Conservation (phyloP, 2,329 filamentous ascomycete species). For the Aspergillus fijiensis region DNA sequence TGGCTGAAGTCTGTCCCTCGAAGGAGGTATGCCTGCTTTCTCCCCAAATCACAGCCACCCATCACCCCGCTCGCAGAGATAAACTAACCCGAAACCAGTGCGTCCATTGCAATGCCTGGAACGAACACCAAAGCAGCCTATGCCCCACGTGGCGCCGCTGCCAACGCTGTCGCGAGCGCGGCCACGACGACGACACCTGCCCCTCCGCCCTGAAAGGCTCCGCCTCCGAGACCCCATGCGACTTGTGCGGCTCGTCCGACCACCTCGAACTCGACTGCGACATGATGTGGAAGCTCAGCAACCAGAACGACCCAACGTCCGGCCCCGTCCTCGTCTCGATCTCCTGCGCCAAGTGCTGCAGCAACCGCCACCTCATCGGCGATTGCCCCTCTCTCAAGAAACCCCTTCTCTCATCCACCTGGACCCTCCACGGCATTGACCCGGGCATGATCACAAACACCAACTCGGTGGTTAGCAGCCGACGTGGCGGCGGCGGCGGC, state of each 20-base stretch:
- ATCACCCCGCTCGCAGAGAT: not conserved
- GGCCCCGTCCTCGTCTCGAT: slow-evolving; percentile 42
- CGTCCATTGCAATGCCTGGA: slow-evolving; percentile 44
- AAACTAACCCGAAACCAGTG: slow-evolving; percentile 30
- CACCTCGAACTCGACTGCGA: slow-evolving; percentile 63
- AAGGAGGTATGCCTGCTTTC: slow-evolving; percentile 38
- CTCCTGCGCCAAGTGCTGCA: slow-evolving; percentile 46
- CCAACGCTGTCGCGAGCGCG: slow-evolving; percentile 61
- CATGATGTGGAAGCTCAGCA: slow-evolving; percentile 54
- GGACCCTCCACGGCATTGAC: slow-evolving; percentile 40
- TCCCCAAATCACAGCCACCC: not conserved
- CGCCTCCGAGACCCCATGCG: slow-evolving; percentile 55
- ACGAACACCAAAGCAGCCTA: slow-evolving; percentile 39
- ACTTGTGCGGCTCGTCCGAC: slow-evolving; percentile 55
- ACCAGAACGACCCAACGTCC: slow-evolving; percentile 19
- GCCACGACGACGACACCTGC: slow-evolving; percentile 57
- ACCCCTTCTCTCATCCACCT: slow-evolving; percentile 36
- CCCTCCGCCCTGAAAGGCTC: slow-evolving; percentile 59
- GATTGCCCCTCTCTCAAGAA: slow-evolving; percentile 41
- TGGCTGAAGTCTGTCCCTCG: slow-evolving; percentile 43
- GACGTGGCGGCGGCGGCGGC: slow-evolving; percentile 8
- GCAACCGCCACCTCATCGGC: slow-evolving; percentile 44
- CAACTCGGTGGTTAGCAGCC: slow-evolving; percentile 26
- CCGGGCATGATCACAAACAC: slow-evolving; percentile 41
- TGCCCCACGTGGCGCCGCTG: slow-evolving; percentile 46